Conservation (phyloP, 257 asterid genomes). For the Lycium ferocissimum region DNA sequence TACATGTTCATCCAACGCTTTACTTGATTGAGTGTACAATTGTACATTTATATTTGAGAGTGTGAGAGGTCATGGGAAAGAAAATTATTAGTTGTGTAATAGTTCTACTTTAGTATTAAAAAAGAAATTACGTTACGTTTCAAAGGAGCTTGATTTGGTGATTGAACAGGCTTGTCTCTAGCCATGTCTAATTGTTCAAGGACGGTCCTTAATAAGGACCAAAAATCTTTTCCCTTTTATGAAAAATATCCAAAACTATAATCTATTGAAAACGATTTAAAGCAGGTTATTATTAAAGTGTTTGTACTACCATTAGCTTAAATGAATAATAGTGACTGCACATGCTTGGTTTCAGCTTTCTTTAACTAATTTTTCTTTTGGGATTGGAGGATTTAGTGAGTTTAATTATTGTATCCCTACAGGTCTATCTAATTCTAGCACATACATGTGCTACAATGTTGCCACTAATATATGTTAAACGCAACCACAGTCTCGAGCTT, state of each 20-base stretch:
- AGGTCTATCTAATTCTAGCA: not conserved
- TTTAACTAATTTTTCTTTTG: not conserved
- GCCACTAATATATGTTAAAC: not conserved
- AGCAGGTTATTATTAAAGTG: not conserved
- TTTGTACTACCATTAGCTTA: slow-evolving; percentile 16
- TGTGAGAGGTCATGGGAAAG: not conserved
- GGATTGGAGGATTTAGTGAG: not conserved
- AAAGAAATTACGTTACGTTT: not conserved
- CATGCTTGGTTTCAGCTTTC: not conserved
- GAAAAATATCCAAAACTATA: slow-evolving; percentile 12
- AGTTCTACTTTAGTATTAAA: not conserved
- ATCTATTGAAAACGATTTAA: not conserved
- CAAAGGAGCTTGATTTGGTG: not conserved
- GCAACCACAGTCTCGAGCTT: too few relatives aligned
- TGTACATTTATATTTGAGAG: not conserved
- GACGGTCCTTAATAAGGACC: slow-evolving; percentile 3
- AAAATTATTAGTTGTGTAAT: slow-evolving; percentile 1
- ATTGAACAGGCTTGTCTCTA: not conserved
- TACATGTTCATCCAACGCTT: too few relatives aligned
- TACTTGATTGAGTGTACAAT: too few relatives aligned
- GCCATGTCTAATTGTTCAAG: not conserved
- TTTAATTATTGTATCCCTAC: not conserved
- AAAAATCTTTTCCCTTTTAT: not conserved
- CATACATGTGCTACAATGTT: not conserved
- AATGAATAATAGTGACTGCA: slow-evolving; percentile 12